Conservation (phyloP, 805 yeast genomes). For the Candida palmyrensis region DNA sequence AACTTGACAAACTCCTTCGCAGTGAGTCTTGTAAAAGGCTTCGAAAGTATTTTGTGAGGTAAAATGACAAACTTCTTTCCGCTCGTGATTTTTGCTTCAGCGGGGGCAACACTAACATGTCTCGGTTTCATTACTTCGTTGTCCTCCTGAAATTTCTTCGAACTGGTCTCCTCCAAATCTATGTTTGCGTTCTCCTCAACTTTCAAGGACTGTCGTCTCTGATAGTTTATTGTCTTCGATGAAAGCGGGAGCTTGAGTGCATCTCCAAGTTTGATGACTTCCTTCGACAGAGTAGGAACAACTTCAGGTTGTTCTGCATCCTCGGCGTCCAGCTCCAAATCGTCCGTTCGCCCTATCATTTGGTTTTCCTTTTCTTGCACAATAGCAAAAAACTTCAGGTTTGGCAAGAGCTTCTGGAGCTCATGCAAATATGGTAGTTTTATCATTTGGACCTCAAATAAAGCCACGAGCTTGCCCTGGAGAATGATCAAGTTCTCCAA, state of each 20-base stretch:
- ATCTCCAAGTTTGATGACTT: conserved; percentile 26
- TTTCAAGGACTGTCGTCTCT: conserved; percentile 10
- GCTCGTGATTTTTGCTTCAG: background rate
- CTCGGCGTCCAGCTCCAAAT: conserved; percentile 7
- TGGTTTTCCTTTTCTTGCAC: conserved; percentile 29
- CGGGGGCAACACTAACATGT: background rate
- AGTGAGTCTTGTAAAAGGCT: conserved; percentile 33
- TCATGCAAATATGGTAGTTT: conserved; percentile 23
- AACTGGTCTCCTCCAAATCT: background rate
- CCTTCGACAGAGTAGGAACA: conserved; percentile 3
- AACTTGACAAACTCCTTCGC: conserved; percentile 33
- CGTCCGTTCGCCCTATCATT: conserved; percentile 16
- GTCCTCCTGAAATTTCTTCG: background rate
- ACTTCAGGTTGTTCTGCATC: conserved; percentile 2
- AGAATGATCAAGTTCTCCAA: conserved; percentile 22
- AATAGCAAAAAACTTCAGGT: conserved; percentile 18
- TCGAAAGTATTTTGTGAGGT: conserved; percentile 38
- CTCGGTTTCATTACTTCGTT: background rate
- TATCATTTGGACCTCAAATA: conserved; percentile 12
- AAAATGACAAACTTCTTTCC: conserved; percentile 27
- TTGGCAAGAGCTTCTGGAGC: conserved; percentile 16
- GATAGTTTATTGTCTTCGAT: conserved; percentile 24
- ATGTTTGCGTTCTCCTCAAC: conserved; percentile 4
- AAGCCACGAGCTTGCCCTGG: conserved; percentile 14
- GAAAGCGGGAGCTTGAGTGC: conserved; percentile 21